These are phyloP conservation scores for Aspergillus fructus DNA, from an alignment of 2,329 filamentous ascomycete species.

Conservation along the genomic window DNA sequence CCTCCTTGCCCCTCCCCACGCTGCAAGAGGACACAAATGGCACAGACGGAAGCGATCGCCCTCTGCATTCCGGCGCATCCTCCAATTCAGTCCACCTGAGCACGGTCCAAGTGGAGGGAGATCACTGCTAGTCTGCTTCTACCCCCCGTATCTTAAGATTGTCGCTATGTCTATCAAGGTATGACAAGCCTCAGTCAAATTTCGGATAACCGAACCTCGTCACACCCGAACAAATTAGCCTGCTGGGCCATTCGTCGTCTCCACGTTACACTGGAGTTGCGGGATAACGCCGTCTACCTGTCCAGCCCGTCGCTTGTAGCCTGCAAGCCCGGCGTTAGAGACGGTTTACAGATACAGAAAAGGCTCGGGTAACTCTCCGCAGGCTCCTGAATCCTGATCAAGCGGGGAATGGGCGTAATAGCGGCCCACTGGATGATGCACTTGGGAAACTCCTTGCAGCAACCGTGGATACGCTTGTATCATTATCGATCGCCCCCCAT, in stretches of 20 bases:
- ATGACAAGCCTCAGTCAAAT: slow-evolving; percentile 8
- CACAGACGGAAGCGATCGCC: not conserved
- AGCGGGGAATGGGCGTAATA: not conserved
- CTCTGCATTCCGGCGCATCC: slow-evolving; percentile 5
- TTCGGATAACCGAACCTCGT: slow-evolving; percentile 2
- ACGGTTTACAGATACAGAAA: not conserved
- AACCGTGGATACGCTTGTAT: slow-evolving; percentile 27
- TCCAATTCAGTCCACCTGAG: not conserved
- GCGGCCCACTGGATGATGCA: not conserved
- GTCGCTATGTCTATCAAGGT: not conserved
- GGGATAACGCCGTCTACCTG: not conserved
- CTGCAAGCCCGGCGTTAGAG: not conserved
- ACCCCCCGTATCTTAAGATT: not conserved
- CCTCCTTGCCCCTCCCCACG: not conserved
- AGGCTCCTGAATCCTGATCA: too few relatives aligned
- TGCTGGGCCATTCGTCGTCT: not conserved
- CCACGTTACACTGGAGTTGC: not conserved
- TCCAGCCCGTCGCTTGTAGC: not conserved
- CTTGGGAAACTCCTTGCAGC: slow-evolving; percentile 27
- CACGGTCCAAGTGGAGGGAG: slow-evolving; percentile 2
- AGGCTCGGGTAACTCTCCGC: not conserved
- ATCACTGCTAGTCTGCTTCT: not conserved
- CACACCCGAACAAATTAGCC: slow-evolving; percentile 4
- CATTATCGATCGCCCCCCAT: slow-evolving; percentile 18
- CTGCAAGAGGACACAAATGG: not conserved